Evolutionary conservation across 176 grass and related monocot species (phyloP).

Genomic region (Areca catechu): DNA sequence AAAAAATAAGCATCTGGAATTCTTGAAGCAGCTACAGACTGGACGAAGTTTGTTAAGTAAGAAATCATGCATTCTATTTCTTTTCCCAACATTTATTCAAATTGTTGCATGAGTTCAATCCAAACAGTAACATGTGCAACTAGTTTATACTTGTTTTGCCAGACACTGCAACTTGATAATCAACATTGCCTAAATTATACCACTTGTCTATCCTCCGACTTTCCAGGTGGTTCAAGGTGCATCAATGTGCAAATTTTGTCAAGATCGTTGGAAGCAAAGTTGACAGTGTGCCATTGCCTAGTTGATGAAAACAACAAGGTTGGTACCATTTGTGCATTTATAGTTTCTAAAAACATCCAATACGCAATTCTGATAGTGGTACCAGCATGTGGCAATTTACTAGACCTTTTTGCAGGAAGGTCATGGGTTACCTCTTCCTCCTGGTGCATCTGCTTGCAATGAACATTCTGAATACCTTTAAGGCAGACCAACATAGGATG

Average conservation of each 20-base stretch:
- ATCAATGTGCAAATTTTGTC: constrained; percentile 69
- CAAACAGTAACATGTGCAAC: not conserved
- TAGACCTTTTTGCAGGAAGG: not conserved
- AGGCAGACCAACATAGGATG: no score
- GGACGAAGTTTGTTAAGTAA: constrained; percentile 28
- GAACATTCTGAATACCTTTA: no score
- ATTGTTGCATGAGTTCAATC: not conserved
- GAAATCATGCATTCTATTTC: not conserved
- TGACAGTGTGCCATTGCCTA: constrained; percentile 65
- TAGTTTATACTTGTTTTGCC: constrained; percentile 7
- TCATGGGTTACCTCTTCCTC: no score
- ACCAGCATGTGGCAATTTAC: not conserved
- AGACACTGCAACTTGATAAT: no score
- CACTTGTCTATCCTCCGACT: not conserved
- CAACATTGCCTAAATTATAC: no score
- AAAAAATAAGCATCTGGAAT: constrained; percentile 52
- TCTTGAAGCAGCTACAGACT: constrained; percentile 46
- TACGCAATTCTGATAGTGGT: constrained; percentile 11
- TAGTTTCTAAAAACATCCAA: constrained; percentile 9
- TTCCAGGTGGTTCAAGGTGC: constrained; percentile 48
- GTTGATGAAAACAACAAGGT: constrained; percentile 38
- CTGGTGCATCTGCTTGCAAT: no score
- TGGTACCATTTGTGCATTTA: constrained; percentile 9
- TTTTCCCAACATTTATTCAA: not conserved
- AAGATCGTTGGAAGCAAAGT: constrained; percentile 77